phyloP scores from a whole-genome alignment of 1,284 basidiomycete genomes.

The Papiliotrema flavescens region DNA sequence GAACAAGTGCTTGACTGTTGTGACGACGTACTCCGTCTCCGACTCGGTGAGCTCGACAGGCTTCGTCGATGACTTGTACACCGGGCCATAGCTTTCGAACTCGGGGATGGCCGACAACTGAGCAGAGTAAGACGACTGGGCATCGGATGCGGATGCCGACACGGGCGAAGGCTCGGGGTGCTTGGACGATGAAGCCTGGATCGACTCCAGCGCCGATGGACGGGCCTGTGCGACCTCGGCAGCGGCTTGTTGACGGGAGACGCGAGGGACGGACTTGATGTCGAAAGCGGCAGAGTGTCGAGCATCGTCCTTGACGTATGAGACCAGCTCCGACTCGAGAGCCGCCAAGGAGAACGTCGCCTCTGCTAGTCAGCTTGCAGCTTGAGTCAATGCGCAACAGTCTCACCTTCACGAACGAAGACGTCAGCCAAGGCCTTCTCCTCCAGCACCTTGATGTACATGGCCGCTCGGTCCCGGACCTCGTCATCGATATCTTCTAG shows the following conservation, averaged over 20 bases:
- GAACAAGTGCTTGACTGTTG: slow-evolving; percentile 96
- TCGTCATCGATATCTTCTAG: slow-evolving; percentile 99
- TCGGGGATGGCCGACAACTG: slow-evolving; percentile 85
- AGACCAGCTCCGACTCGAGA: slow-evolving; percentile 79
- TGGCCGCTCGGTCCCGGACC: slow-evolving; percentile 93
- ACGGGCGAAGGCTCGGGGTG: slow-evolving; percentile 59
- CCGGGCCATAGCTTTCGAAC: slow-evolving; percentile 76
- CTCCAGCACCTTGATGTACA: slow-evolving; percentile 83
- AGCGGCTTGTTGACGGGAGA: slow-evolving; percentile 83
- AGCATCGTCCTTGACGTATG: slow-evolving; percentile 78
- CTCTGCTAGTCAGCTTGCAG: slow-evolving; percentile 54
- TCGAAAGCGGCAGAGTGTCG: slow-evolving; percentile 72
- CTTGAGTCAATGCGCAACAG: not conserved
- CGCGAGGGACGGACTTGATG: slow-evolving; percentile 74
- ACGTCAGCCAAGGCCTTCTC: slow-evolving; percentile 75
- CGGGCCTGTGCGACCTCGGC: slow-evolving; percentile 68
- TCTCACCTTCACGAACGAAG: slow-evolving; percentile 84
- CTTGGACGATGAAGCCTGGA: slow-evolving; percentile 59
- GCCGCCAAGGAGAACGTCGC: slow-evolving; percentile 84
- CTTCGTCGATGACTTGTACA: slow-evolving; percentile 80
- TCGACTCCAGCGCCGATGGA: slow-evolving; percentile 73
- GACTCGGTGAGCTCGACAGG: slow-evolving; percentile 86
- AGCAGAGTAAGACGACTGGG: slow-evolving; percentile 77
- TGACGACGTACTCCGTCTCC: slow-evolving; percentile 97
- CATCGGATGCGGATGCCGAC: slow-evolving; percentile 67